These are phyloP conservation scores for Dichotomocladium elegans DNA, from an alignment of 371 early-diverging fungal species.

Conservation along the genomic window DNA sequence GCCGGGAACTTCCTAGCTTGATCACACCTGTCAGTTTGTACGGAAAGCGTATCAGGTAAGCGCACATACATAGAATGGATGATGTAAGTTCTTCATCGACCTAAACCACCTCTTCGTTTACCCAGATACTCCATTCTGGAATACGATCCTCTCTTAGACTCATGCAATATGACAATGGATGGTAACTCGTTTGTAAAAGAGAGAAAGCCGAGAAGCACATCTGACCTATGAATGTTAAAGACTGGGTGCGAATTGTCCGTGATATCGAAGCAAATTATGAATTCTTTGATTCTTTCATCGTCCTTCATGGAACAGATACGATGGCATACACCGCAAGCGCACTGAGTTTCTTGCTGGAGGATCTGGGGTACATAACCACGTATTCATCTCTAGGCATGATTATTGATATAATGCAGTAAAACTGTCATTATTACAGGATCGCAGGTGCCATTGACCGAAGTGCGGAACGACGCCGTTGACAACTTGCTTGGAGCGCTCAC, in stretches of 20 bases:
- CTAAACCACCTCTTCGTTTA: no score
- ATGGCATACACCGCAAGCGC: conserved; percentile 95
- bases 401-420: conserved; percentile 53
- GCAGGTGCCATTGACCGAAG: conserved; percentile 92
- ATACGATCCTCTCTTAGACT: conserved; percentile 91
- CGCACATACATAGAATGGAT: no score
- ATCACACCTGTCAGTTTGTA: conserved; percentile 91
- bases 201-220: no score
- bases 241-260: conserved; percentile 94
- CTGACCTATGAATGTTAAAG: conserved; percentile 26
- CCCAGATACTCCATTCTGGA: conserved; percentile 83
- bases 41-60: conserved; percentile 83
- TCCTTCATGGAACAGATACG: conserved; percentile 93
- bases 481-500: conserved; percentile 90
- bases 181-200: no score
- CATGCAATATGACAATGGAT: conserved; percentile 91
- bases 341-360: conserved; percentile 93
- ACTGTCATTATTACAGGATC: conserved; percentile 97
- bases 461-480: conserved; percentile 95
- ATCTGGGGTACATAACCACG: conserved; percentile 61
- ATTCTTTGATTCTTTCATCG: conserved; percentile 89
- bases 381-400: neutral
- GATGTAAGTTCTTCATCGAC: no score
- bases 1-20: conserved; percentile 58
- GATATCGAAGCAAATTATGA: conserved; percentile 94